These are phyloP conservation scores for Termitomyces sp. DNA, from an alignment of 768 basidiomycete genomes.

Conservation along the genomic window DNA sequence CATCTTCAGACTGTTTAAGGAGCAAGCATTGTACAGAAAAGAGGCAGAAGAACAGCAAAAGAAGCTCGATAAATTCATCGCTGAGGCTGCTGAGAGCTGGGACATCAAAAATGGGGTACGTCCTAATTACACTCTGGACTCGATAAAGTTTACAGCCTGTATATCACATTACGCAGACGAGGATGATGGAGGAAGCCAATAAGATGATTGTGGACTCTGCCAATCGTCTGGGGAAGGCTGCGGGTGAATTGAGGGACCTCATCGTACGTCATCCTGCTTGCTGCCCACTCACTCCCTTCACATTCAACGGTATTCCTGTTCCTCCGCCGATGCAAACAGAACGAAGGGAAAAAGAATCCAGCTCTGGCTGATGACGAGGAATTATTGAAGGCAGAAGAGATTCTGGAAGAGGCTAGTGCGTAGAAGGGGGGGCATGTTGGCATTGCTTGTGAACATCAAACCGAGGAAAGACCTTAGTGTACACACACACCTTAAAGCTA, in stretches of 20 bases:
- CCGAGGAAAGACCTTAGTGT: constrained; percentile 2
- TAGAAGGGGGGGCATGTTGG: constrained; percentile 21
- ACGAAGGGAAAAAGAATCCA: constrained; percentile 36
- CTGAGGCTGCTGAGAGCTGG: constrained; percentile 65
- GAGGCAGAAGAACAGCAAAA: constrained; percentile 56
- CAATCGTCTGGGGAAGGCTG: constrained; percentile 54
- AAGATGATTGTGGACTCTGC: constrained; percentile 75
- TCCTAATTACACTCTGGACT: constrained; percentile 8
- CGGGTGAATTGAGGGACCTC: constrained; percentile 57
- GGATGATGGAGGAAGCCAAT: constrained; percentile 68
- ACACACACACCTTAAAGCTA: constrained; percentile 4
- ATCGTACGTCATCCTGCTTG: constrained; percentile 46
- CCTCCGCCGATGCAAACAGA: constrained; percentile 26
- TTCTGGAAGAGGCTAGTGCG: constrained; percentile 44
- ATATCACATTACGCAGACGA: constrained; percentile 36
- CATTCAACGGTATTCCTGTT: constrained; percentile 6
- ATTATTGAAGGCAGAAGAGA: constrained; percentile 52
- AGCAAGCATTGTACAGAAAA: constrained; percentile 56
- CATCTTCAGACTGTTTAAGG: constrained; percentile 54
- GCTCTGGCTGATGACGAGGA: constrained; percentile 36
- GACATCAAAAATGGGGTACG: constrained; percentile 71
- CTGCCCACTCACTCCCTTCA: constrained; percentile 2
- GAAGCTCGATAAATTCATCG: constrained; percentile 57
- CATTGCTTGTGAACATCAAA: constrained; percentile 1
- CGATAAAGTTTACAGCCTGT: not conserved